Base-by-base conservation (phyloP, 495 filamentous ascomycete genomes). In the Bryoglossum gracile region DNA sequence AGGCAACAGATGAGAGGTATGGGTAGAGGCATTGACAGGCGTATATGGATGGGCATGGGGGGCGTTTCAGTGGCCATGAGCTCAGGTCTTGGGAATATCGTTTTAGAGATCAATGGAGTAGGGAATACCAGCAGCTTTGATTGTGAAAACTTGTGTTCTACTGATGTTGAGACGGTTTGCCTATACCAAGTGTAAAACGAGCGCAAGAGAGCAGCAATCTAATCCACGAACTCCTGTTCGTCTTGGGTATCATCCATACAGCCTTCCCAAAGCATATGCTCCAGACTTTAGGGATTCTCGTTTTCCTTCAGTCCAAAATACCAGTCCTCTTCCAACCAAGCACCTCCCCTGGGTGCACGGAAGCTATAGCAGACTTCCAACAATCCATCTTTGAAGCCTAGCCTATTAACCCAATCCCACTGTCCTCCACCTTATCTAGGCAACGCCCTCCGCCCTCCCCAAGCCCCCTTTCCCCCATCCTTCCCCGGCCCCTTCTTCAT, bases 401-500 rank as follows among this genome's bases (percentile, higher is more conserved):
- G n/a, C n/a, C n/a, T n/a, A n/a, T n/a, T n/a, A n/a, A n/a, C n/a
- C n/a, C n/a, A n/a, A n/a, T n/a, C n/a, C n/a, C n/a, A n/a, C n/a
- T 0, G 14, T 13, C 47, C 25, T 38, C 23, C 37, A 55, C 36
- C 11, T 38, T 14, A 80, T 43, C 75, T 64, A 16, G 70, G 71
- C 57, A 80, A 52, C 16, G 68, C 67, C 54, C 63, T 67, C 22
- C 62, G 63, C 46, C 23, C 48, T 4, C 48, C 43, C 42, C 55
- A 4, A 37, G 37, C 13, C 37, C 25, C 57, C 14, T 41, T 56
- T 8, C 44, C 60, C 40, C 53, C 50, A 18, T 45, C 56, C 19
- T 53, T 61, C 38, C 38, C 49, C 0, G 79, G 80, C 0, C 79
- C 82, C 47, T 71, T 69, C 30, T 67, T 68, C 71, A 89, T 82